These are phyloP conservation scores for Yarrowia yakushimensis DNA, from an alignment of 805 yeast species.

Conservation along the genomic window DNA sequence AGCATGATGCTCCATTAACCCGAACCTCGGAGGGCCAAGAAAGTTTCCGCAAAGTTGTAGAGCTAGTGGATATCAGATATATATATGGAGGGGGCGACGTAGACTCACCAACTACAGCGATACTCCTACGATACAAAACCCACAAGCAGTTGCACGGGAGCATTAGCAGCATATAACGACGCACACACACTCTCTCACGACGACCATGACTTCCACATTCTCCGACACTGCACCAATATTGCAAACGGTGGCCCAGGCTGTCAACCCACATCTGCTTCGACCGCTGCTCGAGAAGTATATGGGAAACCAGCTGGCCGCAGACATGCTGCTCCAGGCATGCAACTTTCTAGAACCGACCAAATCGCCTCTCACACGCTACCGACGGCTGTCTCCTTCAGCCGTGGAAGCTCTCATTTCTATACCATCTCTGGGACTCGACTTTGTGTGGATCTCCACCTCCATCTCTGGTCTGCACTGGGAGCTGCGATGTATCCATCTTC, in stretches of 20 bases:
- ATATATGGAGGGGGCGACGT: background rate
- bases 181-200: background rate
- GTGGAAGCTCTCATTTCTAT: slow-evolving; percentile 28
- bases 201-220: background rate
- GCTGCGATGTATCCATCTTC: slow-evolving; percentile 28
- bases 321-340: background rate
- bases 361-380: background rate
- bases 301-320: slow-evolving; percentile 9
- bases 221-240: background rate
- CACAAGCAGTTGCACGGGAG: background rate
- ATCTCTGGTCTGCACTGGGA: slow-evolving; percentile 28
- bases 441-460: slow-evolving; percentile 32
- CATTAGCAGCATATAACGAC: too few species aligned
- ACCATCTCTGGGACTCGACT: slow-evolving; percentile 25
- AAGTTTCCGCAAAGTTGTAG: slow-evolving; percentile 1
- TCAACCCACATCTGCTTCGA: background rate
- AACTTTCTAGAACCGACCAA: background rate
- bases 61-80: background rate
- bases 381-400: slow-evolving; percentile 2
- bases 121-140: background rate
- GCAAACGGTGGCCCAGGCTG: background rate
- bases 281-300: slow-evolving; percentile 6
- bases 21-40: slow-evolving; percentile 1
- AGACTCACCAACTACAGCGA: background rate
- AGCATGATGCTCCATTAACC: slow-evolving; percentile 2